phyloP scores from a whole-genome alignment of 2,329 filamentous ascomycete genomes.

The Nemania diffusa region DNA sequence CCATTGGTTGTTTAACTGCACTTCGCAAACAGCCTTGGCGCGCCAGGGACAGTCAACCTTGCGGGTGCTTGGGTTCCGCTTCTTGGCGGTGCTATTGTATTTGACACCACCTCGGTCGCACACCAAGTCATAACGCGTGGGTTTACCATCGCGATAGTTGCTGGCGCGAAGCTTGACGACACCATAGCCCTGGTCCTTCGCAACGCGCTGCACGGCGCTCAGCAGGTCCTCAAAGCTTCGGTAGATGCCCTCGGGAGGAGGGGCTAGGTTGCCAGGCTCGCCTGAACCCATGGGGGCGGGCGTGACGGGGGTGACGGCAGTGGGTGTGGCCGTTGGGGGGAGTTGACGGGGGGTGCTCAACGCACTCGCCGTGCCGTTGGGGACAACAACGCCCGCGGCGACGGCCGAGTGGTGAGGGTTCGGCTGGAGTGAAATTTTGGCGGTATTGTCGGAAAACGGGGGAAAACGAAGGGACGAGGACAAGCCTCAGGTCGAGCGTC shows the following conservation, averaged over 20 bases:
- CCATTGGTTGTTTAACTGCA: slow-evolving; percentile 71
- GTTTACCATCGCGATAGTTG: slow-evolving; percentile 71
- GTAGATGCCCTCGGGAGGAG: slow-evolving; percentile 70
- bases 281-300: slow-evolving; percentile 42
- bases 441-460: slow-evolving; percentile 43
- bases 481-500: slow-evolving; percentile 36
- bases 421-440: slow-evolving; percentile 51
- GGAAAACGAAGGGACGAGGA: slow-evolving; percentile 39
- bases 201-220: slow-evolving; percentile 66
- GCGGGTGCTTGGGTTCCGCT: slow-evolving; percentile 70
- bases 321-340: slow-evolving; percentile 35
- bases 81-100: slow-evolving; percentile 73
- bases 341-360: slow-evolving; percentile 47
- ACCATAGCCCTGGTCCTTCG: slow-evolving; percentile 71
- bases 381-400: slow-evolving; percentile 46
- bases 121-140: slow-evolving; percentile 70
- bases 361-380: slow-evolving; percentile 47
- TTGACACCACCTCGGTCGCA: slow-evolving; percentile 72
- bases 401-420: slow-evolving; percentile 49
- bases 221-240: slow-evolving; percentile 69
- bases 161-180: slow-evolving; percentile 71
- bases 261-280: slow-evolving; percentile 55
- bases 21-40: slow-evolving; percentile 71
- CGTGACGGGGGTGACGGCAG: slow-evolving; percentile 39
- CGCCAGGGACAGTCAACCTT: slow-evolving; percentile 73